A percentile compares a stretch with the other conserved stretches of the same genome.
These are phyloP conservation scores for Xylaria sp. DNA, from an alignment of 2,329 filamentous ascomycete species.

Conservation along the genomic window DNA sequence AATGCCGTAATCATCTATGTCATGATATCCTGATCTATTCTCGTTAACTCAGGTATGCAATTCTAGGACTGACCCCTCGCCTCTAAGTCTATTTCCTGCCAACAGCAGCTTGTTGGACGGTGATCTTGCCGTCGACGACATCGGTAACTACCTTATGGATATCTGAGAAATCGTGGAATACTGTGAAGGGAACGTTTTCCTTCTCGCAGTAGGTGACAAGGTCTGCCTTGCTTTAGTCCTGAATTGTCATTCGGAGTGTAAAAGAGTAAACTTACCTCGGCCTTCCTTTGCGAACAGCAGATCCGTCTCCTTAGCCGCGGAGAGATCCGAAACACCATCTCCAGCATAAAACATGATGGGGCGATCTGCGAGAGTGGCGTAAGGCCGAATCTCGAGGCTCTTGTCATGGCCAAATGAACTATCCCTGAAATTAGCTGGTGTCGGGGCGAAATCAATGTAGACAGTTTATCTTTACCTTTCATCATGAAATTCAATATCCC, in stretches of 20 bases:
- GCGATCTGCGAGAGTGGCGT: constrained; percentile 78
- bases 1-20: constrained; percentile 18
- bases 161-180: constrained; percentile 84
- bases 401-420: constrained; percentile 97
- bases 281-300: constrained; percentile 93
- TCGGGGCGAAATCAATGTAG: constrained; percentile 27
- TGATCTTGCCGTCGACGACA: constrained; percentile 78
- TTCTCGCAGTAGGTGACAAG: constrained; percentile 87
- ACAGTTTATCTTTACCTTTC: constrained; percentile 66
- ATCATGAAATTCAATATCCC: constrained; percentile 90
- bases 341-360: constrained; percentile 94
- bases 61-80: constrained; percentile 5
- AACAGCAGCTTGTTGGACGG: constrained; percentile 75
- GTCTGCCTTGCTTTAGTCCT: constrained; percentile 62
- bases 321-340: constrained; percentile 92
- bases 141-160: constrained; percentile 82
- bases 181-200: constrained; percentile 86
- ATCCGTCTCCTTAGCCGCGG: constrained; percentile 91
- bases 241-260: not conserved
- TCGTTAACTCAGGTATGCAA: constrained; percentile 3
- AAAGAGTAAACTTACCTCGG: constrained; percentile 67
- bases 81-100: constrained; percentile 47
- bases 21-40: constrained; percentile 23
- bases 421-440: constrained; percentile 28
- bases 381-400: constrained; percentile 88